Percentiles rank a stretch among this genome's conserved stretches.
phyloP scores from a whole-genome alignment of 495 filamentous ascomycete genomes.

The Penicillium samsonianum region DNA sequence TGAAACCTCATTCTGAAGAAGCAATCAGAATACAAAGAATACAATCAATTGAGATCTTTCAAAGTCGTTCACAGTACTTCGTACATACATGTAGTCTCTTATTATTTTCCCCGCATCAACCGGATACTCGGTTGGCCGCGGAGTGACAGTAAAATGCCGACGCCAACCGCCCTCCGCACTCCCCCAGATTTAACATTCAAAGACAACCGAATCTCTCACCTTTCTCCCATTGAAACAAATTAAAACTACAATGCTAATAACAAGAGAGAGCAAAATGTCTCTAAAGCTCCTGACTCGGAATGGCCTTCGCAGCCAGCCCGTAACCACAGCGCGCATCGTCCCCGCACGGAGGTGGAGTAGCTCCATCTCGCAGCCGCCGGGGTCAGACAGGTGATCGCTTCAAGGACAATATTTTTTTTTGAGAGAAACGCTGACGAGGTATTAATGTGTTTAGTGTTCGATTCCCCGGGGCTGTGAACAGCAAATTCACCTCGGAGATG shows the following conservation, averaged over 20 bases:
- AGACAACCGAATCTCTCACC: neutral
- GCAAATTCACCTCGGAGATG: conserved; percentile 81
- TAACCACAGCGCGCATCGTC: conserved; percentile 1
- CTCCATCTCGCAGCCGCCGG: conserved; percentile 67
- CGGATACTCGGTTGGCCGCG: conserved; percentile 27
- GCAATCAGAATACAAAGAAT: too few relatives aligned
- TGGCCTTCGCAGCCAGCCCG: neutral
- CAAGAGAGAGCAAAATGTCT: conserved; percentile 27
- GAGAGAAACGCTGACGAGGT: conserved; percentile 8
- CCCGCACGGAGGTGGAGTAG: conserved; percentile 52
- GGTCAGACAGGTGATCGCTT: conserved; percentile 56
- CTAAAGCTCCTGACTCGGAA: conserved; percentile 21
- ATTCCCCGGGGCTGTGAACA: conserved; percentile 95
- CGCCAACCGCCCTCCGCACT: conserved; percentile 44
- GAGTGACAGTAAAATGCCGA: conserved; percentile 32
- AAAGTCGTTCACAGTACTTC: neutral
- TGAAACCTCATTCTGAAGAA: neutral
- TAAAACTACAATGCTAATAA: conserved; percentile 1
- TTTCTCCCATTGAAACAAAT: conserved; percentile 1
- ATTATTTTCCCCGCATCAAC: conserved; percentile 1
- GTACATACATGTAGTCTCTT: too few relatives aligned
- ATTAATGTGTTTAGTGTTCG: conserved; percentile 57
- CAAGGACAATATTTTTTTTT: neutral
- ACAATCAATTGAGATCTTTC: neutral
- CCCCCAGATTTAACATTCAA: conserved; percentile 20